Base-by-base conservation (phyloP, 805 yeast genomes). In the Saccharomycopsis schoenii region DNA sequence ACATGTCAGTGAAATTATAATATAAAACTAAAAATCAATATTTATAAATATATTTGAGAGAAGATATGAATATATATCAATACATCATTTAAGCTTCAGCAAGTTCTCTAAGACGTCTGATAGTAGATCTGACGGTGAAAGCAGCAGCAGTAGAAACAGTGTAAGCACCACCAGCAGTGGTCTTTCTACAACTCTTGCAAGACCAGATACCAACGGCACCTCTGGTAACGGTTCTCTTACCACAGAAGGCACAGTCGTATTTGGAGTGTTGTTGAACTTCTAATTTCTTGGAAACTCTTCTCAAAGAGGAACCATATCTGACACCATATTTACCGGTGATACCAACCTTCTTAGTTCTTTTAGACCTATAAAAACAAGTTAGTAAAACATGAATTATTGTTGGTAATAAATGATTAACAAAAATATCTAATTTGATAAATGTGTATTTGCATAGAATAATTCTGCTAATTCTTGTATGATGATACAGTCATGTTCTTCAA, bases 251-350 rank as follows among this genome's bases (percentile, higher is more conserved):
- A 81, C 98, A 94, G 81, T 89, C 96, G 88, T 96, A 94, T 78
- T 89, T 89, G 74, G 99, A 88, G 82, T 93, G 99, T 80, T 92
- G 97, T 82, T 91, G 97, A 75, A 90, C 87, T 84, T 96, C 99
- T 81, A 94, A 84, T 85, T 94, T 94, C 88, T 92, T 92, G 85
- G 96, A 89, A 83, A 91, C 97, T 83, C 98, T 90, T 88, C 99
- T 93, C 81, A 94, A 85, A 69, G 99, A 96, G 74, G 99, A 93
- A 92, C 99, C 97, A 85, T 94, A 94, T 86, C 99, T 92, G 83
- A 94, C 97, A 90, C 99, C 99, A 87, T 90, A 94, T 85, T 96
- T 96, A 87, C 99, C 99, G 80, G 99, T 94, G 86, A 94, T 94
- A 82, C 99, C 99, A 80, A 94, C 99, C 90, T 94, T 94, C 96